Evolutionary conservation across 2,329 filamentous ascomycete genomes (phyloP).

Genomic region (Apiospora hydei): DNA sequence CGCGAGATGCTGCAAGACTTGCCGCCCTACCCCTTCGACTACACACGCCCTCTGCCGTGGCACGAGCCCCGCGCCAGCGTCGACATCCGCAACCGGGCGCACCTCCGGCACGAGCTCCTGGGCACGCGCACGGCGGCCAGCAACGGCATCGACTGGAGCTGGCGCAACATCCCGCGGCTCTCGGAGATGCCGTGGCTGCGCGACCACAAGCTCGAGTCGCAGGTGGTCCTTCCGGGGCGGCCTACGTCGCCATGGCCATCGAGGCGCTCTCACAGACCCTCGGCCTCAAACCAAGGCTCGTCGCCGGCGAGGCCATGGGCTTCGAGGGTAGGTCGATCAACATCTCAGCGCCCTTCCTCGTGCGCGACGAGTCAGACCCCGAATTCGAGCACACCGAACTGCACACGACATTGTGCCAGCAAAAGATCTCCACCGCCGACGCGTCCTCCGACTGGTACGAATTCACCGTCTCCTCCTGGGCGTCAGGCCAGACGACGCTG

Average conservation of each 20-base stretch:
- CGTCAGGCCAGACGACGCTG: constrained; percentile 24
- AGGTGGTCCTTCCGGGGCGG: constrained; percentile 29
- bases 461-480: constrained; percentile 25
- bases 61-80: constrained; percentile 29
- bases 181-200: constrained; percentile 29
- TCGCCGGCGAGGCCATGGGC: too few relatives aligned
- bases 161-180: constrained; percentile 30
- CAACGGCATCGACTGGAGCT: constrained; percentile 24
- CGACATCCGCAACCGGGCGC: too few relatives aligned
- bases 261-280: constrained; percentile 28
- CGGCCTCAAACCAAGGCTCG: neutral
- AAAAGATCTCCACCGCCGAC: constrained; percentile 27
- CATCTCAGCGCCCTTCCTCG: constrained; percentile 24
- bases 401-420: constrained; percentile 28
- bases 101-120: too few relatives aligned
- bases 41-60: constrained; percentile 24
- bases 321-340: constrained; percentile 30
- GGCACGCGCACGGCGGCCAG: constrained; percentile 21
- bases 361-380: constrained; percentile 4
- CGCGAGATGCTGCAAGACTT: constrained; percentile 24
- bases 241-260: constrained; percentile 29
- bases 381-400: constrained; percentile 29
- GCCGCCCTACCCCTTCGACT: constrained; percentile 24
- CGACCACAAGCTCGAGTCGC: constrained; percentile 25
- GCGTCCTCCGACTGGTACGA: constrained; percentile 29